Evolutionary conservation across 441 rosid species (phyloP), one percentile per base, ranked within the genome.

Genomic region (Corymbia citriodora): DNA sequence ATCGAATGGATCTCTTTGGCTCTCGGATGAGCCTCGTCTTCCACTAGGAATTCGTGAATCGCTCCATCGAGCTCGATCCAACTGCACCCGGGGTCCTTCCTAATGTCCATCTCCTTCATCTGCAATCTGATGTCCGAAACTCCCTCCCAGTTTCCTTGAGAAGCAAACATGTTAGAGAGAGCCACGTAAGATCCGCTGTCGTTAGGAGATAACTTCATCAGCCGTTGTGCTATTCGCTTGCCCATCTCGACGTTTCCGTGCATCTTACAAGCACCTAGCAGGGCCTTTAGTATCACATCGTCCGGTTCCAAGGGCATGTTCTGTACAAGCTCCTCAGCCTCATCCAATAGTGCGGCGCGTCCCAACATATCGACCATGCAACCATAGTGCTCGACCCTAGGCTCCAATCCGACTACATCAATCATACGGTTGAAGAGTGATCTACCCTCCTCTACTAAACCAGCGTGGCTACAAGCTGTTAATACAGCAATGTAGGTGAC

Each of bases 81-180:
- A 89, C 98, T 95, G 90, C 95, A 94, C 36, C 96, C 98, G 0
- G 96, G 97, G 88, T 95, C 97, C 92, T 96, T 96, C 91, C 95
- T 94, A 57, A 95, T 92, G 87, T 95, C 95, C 93, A 92, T 91
- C 90, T 95, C 95, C 89, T 95, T 96, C 96, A 95, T 95, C 87
- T 89, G 94, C 90, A 94, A 87, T 91, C 97, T 94, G 91, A 95
- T 90, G 57, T 93, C 96, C 18, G 94, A 92, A 89, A 95, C 96
- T 33, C 93, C 96, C 54, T 92, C 92, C 96, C 95, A 95, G 70
- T 96, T 94, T 63, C 96, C 95, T 29, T 53, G 89, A 9, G 94
- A 93, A 52, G 96, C 96, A 91, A 94, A 94, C 89, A 96, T 94
- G 90, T 96, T 96, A 14, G 96, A 96, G 55, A 95, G 94, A 2